These are phyloP conservation scores for Aspergillus leporis DNA, from an alignment of 495 filamentous ascomycete species.

Conservation along the genomic window DNA sequence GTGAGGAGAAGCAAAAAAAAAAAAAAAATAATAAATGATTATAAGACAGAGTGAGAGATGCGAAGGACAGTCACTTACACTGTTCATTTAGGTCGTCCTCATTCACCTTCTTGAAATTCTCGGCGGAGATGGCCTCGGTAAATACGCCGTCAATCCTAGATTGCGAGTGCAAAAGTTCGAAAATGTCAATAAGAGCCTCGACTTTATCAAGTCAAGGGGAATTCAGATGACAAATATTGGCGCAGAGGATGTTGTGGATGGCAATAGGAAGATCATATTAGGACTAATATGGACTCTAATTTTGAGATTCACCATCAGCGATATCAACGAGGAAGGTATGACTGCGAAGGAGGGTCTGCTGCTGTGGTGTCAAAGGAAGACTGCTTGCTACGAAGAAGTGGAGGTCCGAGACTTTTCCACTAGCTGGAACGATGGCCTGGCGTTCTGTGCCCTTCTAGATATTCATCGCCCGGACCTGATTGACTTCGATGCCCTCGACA, in stretches of 20 bases:
- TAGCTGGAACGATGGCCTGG: conserved; percentile 96
- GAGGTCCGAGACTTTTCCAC: conserved; percentile 89
- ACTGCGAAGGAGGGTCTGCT: conserved; percentile 95
- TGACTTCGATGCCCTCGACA: conserved; percentile 92
- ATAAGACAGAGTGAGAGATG: background rate
- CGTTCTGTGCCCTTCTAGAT: conserved; percentile 94
- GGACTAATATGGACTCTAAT: conserved; percentile 98
- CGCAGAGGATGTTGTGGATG: conserved; percentile 97
- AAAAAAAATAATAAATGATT: background rate
- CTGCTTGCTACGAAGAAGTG: conserved; percentile 95
- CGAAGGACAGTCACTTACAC: background rate
- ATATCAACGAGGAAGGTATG: conserved; percentile 97
- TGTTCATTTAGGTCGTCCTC: conserved; percentile 68
- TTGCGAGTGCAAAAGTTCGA: conserved; percentile 96
- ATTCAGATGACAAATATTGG: conserved; percentile 99
- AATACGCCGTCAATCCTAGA: conserved; percentile 94
- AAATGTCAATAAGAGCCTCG: conserved; percentile 93
- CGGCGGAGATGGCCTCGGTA: conserved; percentile 87
- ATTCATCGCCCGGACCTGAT: conserved; percentile 97
- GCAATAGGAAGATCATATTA: conserved; percentile 95
- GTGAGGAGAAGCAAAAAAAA: too few relatives aligned
- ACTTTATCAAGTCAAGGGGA: conserved; percentile 85
- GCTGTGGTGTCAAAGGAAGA: conserved; percentile 97
- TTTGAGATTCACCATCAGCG: conserved; percentile 94
- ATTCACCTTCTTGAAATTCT: conserved; percentile 97